Evolutionary conservation across 140 eudicot species (phyloP).

Genomic region (Stevia rebaudiana): DNA sequence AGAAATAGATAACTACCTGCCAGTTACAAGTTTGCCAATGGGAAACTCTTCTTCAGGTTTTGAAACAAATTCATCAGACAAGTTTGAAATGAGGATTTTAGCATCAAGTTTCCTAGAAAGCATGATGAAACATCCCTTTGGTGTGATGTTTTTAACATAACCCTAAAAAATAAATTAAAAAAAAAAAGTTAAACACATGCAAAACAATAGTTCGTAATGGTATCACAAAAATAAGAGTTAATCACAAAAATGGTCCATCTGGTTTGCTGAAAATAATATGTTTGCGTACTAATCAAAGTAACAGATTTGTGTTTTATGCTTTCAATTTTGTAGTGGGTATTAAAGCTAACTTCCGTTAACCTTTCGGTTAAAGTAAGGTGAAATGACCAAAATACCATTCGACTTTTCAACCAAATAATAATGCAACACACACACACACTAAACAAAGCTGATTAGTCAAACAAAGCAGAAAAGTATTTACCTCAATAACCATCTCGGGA

Average conservation of each 20-base stretch:
- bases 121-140: conserved; percentile 82
- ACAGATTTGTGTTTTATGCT: no score
- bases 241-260: no score
- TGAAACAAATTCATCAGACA: conserved; percentile 69
- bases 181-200: conserved; percentile 6
- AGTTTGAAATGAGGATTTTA: conserved; percentile 63
- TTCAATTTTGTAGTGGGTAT: no score
- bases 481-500: conserved; percentile 66
- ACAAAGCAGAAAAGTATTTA: conserved; percentile 16
- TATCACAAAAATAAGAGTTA: neutral
- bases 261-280: no score
- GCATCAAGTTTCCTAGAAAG: conserved; percentile 87
- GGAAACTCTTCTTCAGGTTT: conserved; percentile 77
- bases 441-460: neutral
- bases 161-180: conserved; percentile 66
- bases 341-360: no score
- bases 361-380: no score
- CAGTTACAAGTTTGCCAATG: conserved; percentile 72
- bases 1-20: conserved; percentile 47
- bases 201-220: conserved; percentile 1
- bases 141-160: conserved; percentile 67
- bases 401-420: no score
- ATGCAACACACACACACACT: neutral
- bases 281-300: no score
- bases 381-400: no score